phyloP scores from a whole-genome alignment of 2,329 filamentous ascomycete species.

The Corniculantispora saksenae region DNA sequence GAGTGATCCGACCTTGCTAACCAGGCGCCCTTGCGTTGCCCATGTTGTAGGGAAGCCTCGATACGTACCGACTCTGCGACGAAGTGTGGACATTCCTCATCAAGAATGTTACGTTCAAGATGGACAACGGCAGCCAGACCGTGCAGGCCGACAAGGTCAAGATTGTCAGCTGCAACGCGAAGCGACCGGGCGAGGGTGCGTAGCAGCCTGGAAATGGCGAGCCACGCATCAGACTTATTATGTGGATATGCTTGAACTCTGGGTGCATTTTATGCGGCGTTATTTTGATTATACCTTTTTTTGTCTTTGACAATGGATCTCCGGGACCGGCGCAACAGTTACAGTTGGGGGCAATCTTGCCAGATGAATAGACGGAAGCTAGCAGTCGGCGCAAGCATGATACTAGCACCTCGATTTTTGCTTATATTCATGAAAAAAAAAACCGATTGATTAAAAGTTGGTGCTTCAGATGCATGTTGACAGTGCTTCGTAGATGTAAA shows the following conservation, averaged over 20 bases:
- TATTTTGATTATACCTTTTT: constrained; percentile 1
- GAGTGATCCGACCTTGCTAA: constrained; percentile 3
- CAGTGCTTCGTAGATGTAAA: background rate
- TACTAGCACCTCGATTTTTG: background rate
- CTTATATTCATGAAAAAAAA: constrained; percentile 4
- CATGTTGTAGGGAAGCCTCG: constrained; percentile 75
- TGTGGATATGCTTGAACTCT: background rate
- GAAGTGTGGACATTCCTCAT: constrained; percentile 99
- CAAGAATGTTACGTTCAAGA: constrained; percentile 98
- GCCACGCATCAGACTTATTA: background rate
- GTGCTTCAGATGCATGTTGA: background rate
- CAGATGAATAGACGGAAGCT: background rate
- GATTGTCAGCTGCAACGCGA: constrained; percentile 97
- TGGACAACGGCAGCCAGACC: constrained; percentile 74
- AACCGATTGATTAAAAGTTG: background rate
- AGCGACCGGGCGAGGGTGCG: constrained; percentile 54
- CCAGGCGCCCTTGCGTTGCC: background rate
- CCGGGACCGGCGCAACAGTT: constrained; percentile 2
- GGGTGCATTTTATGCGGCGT: constrained; percentile 18
- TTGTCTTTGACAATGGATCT: background rate
- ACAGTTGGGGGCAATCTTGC: background rate
- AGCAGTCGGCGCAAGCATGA: background rate
- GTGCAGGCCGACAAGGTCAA: constrained; percentile 91
- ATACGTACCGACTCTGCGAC: constrained; percentile 99
- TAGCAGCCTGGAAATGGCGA: background rate